phyloP scores from a whole-genome alignment of 352 stramenopile species.

The Phytophthora ramorum region DNA sequence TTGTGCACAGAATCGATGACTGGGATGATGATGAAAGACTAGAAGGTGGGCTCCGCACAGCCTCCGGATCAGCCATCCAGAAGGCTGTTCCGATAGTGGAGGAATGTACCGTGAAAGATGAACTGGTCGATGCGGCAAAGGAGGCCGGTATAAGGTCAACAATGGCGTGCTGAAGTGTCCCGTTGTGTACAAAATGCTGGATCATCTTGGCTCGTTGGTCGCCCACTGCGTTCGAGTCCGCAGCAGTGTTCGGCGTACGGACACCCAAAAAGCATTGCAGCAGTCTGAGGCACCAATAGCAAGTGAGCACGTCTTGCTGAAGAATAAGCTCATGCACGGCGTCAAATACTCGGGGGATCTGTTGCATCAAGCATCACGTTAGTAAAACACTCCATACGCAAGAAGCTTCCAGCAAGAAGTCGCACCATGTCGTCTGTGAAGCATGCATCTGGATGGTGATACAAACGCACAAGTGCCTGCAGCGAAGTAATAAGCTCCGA shows the following conservation, averaged over 20 bases:
- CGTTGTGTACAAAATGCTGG: constrained; percentile 63
- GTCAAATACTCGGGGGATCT: constrained; percentile 62
- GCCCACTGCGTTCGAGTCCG: constrained; percentile 32
- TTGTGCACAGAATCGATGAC: constrained; percentile 46
- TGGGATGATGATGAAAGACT: constrained; percentile 42
- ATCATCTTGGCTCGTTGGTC: constrained; percentile 61
- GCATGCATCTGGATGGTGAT: constrained; percentile 47
- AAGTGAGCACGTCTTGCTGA: constrained; percentile 63
- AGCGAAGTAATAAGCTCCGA: constrained; percentile 53
- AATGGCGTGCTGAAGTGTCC: constrained; percentile 52
- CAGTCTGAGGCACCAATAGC: constrained; percentile 75
- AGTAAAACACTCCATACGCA: constrained; percentile 5
- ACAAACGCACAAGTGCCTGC: constrained; percentile 61
- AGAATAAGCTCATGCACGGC: constrained; percentile 62
- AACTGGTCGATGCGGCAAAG: constrained; percentile 43
- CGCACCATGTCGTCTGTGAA: constrained; percentile 50
- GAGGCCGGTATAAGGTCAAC: constrained; percentile 62
- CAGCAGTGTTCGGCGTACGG: constrained; percentile 34
- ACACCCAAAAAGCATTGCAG: constrained; percentile 67
- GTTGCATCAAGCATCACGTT: constrained; percentile 2
- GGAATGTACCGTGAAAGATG: constrained; percentile 21
- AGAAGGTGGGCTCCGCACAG: constrained; percentile 26
- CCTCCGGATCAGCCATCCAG: constrained; percentile 48
- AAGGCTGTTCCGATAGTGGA: constrained; percentile 38
- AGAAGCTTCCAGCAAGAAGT: neutral